These are phyloP conservation scores for Cladosporium phlei DNA, from an alignment of 2,329 filamentous ascomycete species.

Conservation along the genomic window DNA sequence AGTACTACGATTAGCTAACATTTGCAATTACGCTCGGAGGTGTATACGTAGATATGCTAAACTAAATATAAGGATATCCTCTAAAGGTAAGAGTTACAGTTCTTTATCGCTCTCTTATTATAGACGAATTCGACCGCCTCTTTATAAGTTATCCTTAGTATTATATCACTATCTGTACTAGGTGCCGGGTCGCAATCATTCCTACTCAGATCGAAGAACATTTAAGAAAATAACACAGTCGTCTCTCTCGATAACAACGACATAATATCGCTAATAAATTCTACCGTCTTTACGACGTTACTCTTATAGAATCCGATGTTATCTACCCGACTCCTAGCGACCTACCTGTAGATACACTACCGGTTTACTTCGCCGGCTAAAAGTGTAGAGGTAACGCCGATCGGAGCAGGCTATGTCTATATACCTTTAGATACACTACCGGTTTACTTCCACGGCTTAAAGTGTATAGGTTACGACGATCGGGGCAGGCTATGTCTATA, in stretches of 20 bases:
- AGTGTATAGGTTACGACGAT: neutral
- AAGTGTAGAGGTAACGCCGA: neutral
- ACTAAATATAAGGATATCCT: no score
- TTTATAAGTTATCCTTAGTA: no score
- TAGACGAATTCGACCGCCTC: no score
- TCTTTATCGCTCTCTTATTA: no score
- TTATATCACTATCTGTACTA: no score
- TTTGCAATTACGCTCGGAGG: no score
- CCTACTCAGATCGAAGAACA: neutral
- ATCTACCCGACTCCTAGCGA: neutral
- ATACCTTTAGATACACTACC: neutral
- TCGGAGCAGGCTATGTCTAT: neutral
- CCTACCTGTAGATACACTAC: neutral
- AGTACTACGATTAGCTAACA: no score
- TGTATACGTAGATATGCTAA: no score
- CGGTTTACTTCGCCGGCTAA: neutral
- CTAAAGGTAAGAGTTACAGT: no score
- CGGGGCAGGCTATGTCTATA: neutral
- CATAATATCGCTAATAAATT: neutral
- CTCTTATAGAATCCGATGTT: neutral
- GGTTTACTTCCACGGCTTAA: neutral
- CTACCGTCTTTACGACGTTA: neutral
- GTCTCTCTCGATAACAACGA: neutral
- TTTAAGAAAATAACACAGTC: neutral
- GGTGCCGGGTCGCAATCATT: neutral